Evolutionary conservation across 2,329 filamentous ascomycete genomes (phyloP), one percentile per base, ranked within the genome.

Genomic region (Fusarium luffae): DNA sequence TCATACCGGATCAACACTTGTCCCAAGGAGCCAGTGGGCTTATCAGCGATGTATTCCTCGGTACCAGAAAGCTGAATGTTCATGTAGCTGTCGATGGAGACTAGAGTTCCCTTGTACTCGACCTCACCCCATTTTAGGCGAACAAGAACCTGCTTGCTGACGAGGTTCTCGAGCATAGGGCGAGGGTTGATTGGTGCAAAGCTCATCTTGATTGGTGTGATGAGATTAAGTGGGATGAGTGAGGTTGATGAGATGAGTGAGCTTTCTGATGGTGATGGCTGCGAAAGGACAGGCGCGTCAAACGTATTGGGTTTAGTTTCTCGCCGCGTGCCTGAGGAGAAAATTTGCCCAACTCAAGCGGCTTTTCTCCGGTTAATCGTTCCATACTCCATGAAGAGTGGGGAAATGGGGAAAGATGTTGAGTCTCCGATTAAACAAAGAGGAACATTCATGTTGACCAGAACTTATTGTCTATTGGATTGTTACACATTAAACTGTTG

Each of bases 11-110:
- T 98, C 76, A 99, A 82, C 47, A 99, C 94, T 82, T 97, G 92
- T 9, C 96, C 96, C 71, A 99, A 83, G 50, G 89, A 89, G 60
- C 94, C 95, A 37, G 92, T 93, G 79, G 89, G 90, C 86, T 97
- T 92, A 74, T 93, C 91, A 78, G 94, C 90, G 77, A 97, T 92
- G 82, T 91, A 98, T 82, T 99, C 96, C 82, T 97, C 93, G 54
- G 95, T 94, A 76, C 92, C 91, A 72, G 90, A 90, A 69, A 99
- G 88, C 83, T 98, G 94, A 70, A 99, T 90, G 85, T 99, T 99
- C 95, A 99, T 98, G 85, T 99, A 99, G 78, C 92, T 94, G 84
- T 99, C 96, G 78, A 97, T 93, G 76, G 92, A 95, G 78, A 97
- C 92, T 68, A 99, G 89, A 72, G 89, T 89, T 79, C 96, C 96